Evolutionary conservation across 2,329 filamentous ascomycete genomes (phyloP).

Genomic region (Colletotrichum cordylinicola): DNA sequence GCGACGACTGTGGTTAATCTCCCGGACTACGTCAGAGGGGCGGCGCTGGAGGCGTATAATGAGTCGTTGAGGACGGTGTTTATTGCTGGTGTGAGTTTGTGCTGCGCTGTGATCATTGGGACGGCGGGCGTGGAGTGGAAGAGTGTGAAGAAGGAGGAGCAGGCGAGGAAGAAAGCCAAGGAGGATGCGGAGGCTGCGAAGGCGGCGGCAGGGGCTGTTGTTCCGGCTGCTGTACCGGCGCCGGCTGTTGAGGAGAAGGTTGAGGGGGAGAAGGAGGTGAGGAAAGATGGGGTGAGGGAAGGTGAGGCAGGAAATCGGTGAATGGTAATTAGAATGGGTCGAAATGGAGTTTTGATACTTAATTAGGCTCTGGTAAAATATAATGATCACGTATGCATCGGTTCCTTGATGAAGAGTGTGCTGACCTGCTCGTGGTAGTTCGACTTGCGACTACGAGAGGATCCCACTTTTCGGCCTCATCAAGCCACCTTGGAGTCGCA

Average conservation of each 20-base stretch:
- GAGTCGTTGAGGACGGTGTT: conserved; percentile 63
- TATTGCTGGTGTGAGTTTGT: conserved; percentile 62
- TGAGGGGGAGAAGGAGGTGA: not conserved
- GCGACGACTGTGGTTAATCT: conserved; percentile 26
- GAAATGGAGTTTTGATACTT: not conserved
- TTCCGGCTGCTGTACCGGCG: not conserved
- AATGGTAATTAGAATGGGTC: not conserved
- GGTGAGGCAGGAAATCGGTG: too few relatives aligned
- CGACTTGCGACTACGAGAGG: not conserved
- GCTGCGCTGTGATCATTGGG: conserved; percentile 59
- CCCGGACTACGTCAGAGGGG: conserved; percentile 21
- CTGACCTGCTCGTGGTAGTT: rapidly evolving
- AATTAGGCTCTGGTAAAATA: not conserved
- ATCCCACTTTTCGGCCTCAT: too few relatives aligned
- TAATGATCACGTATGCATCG: not conserved
- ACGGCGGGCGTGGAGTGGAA: conserved; percentile 66
- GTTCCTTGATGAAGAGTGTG: not conserved
- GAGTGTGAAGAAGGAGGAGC: conserved; percentile 40
- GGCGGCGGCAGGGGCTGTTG: not conserved
- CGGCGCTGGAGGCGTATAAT: conserved; percentile 61
- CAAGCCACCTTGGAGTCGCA: not conserved
- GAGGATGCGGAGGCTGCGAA: not conserved
- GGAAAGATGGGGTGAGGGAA: not conserved
- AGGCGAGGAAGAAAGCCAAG: conserved; percentile 1
- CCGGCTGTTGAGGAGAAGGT: not conserved